Conservation (phyloP, 768 basidiomycete genomes). For the Suillus ampliporus region DNA sequence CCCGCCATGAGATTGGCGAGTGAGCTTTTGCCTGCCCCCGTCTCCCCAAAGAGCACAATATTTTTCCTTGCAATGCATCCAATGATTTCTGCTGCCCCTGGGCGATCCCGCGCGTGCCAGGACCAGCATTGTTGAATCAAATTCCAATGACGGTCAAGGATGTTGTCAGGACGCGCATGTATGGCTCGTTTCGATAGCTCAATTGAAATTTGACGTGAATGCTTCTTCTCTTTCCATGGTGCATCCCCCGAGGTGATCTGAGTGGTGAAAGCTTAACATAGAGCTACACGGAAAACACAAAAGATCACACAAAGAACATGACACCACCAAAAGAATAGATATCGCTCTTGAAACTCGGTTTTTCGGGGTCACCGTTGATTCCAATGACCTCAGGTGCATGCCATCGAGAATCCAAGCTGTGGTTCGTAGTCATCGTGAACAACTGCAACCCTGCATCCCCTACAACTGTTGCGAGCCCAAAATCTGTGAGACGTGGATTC, state of each 20-base stretch:
- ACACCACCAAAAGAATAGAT: slow-evolving; percentile 44
- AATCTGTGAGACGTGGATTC: neutral
- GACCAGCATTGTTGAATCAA: neutral
- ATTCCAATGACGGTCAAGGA: neutral
- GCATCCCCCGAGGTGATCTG: neutral
- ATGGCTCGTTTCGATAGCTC: neutral
- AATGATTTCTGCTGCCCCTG: too few relatives aligned
- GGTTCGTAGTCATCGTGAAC: neutral
- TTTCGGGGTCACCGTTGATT: slow-evolving; percentile 26
- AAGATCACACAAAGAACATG: slow-evolving; percentile 12
- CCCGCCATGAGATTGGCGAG: too few relatives aligned
- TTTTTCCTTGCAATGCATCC: too few relatives aligned
- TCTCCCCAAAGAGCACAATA: too few relatives aligned
- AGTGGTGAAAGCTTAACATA: neutral
- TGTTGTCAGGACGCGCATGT: neutral
- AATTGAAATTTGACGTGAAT: neutral
- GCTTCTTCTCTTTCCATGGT: neutral
- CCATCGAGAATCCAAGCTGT: slow-evolving; percentile 39
- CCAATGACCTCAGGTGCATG: slow-evolving; percentile 43
- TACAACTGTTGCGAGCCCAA: neutral
- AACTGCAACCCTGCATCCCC: neutral
- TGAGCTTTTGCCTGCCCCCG: too few relatives aligned
- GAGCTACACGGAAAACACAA: neutral
- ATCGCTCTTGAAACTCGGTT: slow-evolving; percentile 35
- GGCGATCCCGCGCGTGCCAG: too few relatives aligned